phyloP scores from a whole-genome alignment of 2,329 filamentous ascomycete species.

The Apiospora aurea region DNA sequence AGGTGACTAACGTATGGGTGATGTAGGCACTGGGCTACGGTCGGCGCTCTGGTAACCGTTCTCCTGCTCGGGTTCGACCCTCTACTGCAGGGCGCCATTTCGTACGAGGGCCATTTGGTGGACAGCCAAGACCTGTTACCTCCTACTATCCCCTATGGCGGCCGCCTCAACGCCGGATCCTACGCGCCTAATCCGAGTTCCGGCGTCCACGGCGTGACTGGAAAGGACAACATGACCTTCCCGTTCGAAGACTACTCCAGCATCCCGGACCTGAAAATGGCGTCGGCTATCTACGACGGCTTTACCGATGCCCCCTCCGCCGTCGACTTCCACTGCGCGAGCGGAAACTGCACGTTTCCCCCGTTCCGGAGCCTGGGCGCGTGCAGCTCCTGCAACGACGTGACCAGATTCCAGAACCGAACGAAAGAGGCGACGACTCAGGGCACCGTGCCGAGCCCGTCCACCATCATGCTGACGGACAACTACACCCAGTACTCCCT shows the following conservation, averaged over 20 bases:
- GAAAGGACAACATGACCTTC: not conserved
- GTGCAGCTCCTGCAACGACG: conserved; percentile 22
- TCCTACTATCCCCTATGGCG: not conserved
- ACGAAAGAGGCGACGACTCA: not conserved
- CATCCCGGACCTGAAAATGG: conserved; percentile 17
- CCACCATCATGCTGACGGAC: not conserved
- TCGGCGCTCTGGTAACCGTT: conserved; percentile 15
- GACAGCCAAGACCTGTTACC: not conserved
- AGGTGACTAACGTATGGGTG: not conserved
- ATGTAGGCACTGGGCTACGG: conserved; percentile 17
- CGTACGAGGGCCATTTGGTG: not conserved
- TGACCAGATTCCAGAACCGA: not conserved
- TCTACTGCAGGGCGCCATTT: conserved; percentile 19
- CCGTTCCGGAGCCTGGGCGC: not conserved
- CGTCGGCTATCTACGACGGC: conserved; percentile 2
- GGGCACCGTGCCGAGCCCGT: not conserved
- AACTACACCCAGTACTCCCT: conserved; percentile 7
- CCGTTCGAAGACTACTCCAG: not conserved
- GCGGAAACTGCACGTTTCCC: conserved; percentile 23
- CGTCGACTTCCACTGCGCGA: conserved; percentile 3
- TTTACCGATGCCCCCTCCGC: not conserved
- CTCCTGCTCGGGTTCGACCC: conserved; percentile 22
- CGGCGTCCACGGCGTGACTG: not conserved
- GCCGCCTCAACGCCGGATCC: conserved; percentile 9
- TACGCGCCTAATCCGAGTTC: not conserved